Evolutionary conservation across 805 yeast genomes (phyloP).

Genomic region (Ogataea zsoltii): DNA sequence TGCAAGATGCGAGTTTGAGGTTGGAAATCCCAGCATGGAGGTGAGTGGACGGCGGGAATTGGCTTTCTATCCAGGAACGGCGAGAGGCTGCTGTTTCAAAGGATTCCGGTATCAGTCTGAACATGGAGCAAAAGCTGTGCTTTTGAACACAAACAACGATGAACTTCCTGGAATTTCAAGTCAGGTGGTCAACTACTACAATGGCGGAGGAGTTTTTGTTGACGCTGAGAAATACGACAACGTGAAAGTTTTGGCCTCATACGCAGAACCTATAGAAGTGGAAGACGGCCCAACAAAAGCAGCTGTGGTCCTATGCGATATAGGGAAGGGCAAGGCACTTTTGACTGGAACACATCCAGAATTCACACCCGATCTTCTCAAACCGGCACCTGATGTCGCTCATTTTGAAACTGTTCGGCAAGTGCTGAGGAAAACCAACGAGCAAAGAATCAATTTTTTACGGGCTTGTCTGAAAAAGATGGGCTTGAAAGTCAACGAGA

Average conservation of each 20-base stretch:
- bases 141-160: slow-evolving; percentile 40
- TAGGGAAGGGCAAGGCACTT: slow-evolving; percentile 75
- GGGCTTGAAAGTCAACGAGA: slow-evolving; percentile 68
- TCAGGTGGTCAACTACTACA: slow-evolving; percentile 54
- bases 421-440: slow-evolving; percentile 44
- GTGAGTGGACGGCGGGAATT: slow-evolving; percentile 87
- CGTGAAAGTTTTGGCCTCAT: slow-evolving; percentile 75
- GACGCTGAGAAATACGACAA: slow-evolving; percentile 62
- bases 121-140: slow-evolving; percentile 67
- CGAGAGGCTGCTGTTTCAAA: slow-evolving; percentile 75
- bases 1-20: slow-evolving; percentile 77
- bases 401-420: slow-evolving; percentile 38
- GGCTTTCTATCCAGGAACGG: slow-evolving; percentile 76
- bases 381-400: slow-evolving; percentile 30
- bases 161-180: slow-evolving; percentile 31
- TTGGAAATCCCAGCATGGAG: slow-evolving; percentile 67
- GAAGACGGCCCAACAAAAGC: slow-evolving; percentile 45
- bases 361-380: slow-evolving; percentile 56
- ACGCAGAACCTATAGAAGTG: slow-evolving; percentile 57
- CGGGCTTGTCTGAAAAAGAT: slow-evolving; percentile 54
- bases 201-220: slow-evolving; percentile 89
- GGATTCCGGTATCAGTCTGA: slow-evolving; percentile 84
- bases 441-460: slow-evolving; percentile 55
- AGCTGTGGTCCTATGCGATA: slow-evolving; percentile 67
- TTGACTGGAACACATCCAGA: slow-evolving; percentile 92